Evolutionary conservation across 371 early-diverging fungal species (phyloP).

Genomic region (Sporodiniella umbellata): DNA sequence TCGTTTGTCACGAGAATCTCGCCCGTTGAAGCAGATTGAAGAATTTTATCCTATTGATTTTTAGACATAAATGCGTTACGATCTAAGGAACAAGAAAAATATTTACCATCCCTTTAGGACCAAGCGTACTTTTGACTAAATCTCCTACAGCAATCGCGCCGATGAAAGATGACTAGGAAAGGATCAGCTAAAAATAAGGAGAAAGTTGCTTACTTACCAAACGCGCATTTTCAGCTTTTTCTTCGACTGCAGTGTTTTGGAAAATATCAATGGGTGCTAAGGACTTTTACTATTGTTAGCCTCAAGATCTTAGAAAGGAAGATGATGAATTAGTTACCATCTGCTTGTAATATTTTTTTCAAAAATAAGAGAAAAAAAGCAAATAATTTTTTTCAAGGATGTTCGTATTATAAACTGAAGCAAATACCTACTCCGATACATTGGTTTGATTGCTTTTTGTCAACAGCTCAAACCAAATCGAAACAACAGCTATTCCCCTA

Average conservation of each 20-base stretch:
- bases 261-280: conserved; percentile 83
- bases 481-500: no score
- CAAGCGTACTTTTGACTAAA: conserved; percentile 92
- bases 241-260: conserved; percentile 91
- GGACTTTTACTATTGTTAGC: conserved; percentile 34
- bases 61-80: not conserved
- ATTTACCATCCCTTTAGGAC: conserved; percentile 83
- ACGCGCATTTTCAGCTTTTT: conserved; percentile 97
- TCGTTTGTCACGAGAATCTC: conserved; percentile 98
- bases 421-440: not conserved
- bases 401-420: no score
- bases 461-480: no score
- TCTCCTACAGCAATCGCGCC: conserved; percentile 96
- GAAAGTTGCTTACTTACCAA: conserved; percentile 56
- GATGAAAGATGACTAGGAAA: conserved; percentile 79
- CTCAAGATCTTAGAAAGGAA: not conserved
- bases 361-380: not conserved
- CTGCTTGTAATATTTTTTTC: not conserved
- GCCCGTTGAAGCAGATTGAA: conserved; percentile 87
- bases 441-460: no score
- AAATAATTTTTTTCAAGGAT: not conserved
- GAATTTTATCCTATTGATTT: conserved; percentile 86
- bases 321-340: not conserved
- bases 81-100: conserved; percentile 36
- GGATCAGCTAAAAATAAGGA: not conserved